Evolutionary conservation across 495 filamentous ascomycete genomes (phyloP).

Genomic region (Podospora appendiculata): DNA sequence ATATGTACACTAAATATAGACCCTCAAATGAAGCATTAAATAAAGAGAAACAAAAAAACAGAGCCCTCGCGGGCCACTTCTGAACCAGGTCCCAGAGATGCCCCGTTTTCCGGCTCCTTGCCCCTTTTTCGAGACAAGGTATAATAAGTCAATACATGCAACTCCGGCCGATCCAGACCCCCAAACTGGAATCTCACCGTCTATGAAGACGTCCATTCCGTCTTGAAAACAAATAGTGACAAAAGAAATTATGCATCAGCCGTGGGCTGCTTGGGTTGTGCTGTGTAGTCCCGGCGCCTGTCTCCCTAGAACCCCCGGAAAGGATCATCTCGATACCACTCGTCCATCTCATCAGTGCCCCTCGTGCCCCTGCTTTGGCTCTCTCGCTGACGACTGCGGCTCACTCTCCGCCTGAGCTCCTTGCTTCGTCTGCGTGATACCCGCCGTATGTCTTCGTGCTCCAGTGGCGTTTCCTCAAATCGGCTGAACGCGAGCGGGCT

Average conservation of each 20-base stretch:
- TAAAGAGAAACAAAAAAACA: too few relatives aligned
- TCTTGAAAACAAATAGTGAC: background rate
- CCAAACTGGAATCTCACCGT: too few relatives aligned
- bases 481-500: conserved; percentile 42
- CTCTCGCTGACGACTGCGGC: conserved; percentile 42
- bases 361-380: conserved; percentile 38
- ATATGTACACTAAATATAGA: too few relatives aligned
- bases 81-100: too few relatives aligned
- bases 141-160: too few relatives aligned
- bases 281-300: background rate
- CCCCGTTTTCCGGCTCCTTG: too few relatives aligned
- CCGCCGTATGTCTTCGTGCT: conserved; percentile 38
- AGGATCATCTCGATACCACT: conserved; percentile 40
- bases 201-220: too few relatives aligned
- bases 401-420: conserved; percentile 39
- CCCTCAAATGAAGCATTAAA: too few relatives aligned
- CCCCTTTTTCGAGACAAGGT: too few relatives aligned
- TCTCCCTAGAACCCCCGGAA: conserved; percentile 35
- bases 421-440: conserved; percentile 38
- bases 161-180: too few relatives aligned
- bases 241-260: background rate
- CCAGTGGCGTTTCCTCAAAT: conserved; percentile 38
- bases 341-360: conserved; percentile 35
- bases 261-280: background rate
- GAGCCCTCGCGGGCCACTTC: too few relatives aligned